phyloP scores from a whole-genome alignment of 2,329 filamentous ascomycete genomes.

The Periconia digitata region DNA sequence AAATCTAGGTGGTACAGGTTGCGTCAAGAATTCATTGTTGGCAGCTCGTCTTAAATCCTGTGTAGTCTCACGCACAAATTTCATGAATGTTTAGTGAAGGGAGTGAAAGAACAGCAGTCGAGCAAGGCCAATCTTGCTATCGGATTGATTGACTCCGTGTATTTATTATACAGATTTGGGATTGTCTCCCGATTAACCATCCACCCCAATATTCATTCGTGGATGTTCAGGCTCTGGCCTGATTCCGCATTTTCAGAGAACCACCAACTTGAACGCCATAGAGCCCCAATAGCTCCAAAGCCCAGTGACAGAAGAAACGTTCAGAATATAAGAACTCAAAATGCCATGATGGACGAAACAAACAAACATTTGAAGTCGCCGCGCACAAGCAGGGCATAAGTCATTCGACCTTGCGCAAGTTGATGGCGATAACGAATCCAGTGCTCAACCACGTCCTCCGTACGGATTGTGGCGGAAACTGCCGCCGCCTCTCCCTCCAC shows the following conservation, averaged over 20 bases:
- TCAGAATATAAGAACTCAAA: not conserved
- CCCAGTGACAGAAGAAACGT: not conserved
- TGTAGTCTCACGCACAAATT: too few relatives aligned
- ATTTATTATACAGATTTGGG: not conserved
- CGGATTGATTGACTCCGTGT: not conserved
- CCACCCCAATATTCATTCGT: not conserved
- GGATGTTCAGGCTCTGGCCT: not conserved
- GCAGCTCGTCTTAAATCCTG: too few relatives aligned
- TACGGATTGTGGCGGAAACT: conserved; percentile 37
- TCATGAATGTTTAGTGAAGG: too few relatives aligned
- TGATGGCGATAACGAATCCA: not conserved
- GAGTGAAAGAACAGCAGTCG: too few relatives aligned
- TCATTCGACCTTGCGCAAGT: not conserved
- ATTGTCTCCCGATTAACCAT: not conserved
- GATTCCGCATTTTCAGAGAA: not conserved
- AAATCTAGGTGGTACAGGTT: too few relatives aligned
- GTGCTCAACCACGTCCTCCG: conserved; percentile 13
- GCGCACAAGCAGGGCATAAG: not conserved
- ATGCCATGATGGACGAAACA: not conserved
- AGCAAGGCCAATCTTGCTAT: too few relatives aligned
- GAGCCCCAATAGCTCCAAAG: not conserved
- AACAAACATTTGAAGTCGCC: conserved; percentile 1
- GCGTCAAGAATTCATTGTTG: too few relatives aligned
- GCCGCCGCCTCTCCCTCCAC: conserved; percentile 62
- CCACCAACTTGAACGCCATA: not conserved